These are phyloP conservation scores for Aureobasidium sp. DNA, from an alignment of 2,329 filamentous ascomycete species.

Conservation along the genomic window DNA sequence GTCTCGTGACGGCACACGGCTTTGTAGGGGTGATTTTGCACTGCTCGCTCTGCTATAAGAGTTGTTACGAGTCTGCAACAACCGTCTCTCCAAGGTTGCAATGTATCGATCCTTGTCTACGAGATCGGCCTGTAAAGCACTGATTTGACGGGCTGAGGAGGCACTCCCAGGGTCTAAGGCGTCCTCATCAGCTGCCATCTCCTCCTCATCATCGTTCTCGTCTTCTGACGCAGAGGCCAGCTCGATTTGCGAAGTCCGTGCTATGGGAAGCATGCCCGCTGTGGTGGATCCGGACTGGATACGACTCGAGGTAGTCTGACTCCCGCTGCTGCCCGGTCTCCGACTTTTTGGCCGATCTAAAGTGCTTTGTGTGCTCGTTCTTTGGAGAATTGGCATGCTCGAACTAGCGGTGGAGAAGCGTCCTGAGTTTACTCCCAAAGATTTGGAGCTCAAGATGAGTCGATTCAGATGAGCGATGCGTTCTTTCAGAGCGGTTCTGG, in stretches of 20 bases:
- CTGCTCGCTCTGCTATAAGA: conserved; percentile 83
- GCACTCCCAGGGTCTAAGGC: conserved; percentile 51
- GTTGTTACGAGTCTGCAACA: conserved; percentile 81
- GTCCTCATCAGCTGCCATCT: conserved; percentile 45
- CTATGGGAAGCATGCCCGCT: conserved; percentile 22
- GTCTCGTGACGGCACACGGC: conserved; percentile 4
- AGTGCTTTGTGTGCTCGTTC: conserved; percentile 30
- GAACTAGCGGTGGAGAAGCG: conserved; percentile 43
- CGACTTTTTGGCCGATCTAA: conserved; percentile 14
- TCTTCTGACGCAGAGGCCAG: conserved; percentile 23
- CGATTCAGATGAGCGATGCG: conserved; percentile 95
- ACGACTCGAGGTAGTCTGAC: conserved; percentile 20
- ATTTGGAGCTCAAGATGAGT: conserved; percentile 91
- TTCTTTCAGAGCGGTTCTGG: conserved; percentile 90
- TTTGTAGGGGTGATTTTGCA: conserved; percentile 47
- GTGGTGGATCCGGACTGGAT: conserved; percentile 24
- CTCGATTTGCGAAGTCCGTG: conserved; percentile 20
- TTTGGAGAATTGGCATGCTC: conserved; percentile 29
- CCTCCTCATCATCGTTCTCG: conserved; percentile 40
- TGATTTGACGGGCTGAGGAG: conserved; percentile 73
- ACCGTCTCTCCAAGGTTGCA: conserved; percentile 79
- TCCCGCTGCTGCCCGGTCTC: conserved; percentile 5
- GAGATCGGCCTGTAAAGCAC: conserved; percentile 87
- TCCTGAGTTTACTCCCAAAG: conserved; percentile 82
- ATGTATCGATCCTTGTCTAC: conserved; percentile 98